Conservation (phyloP, 1,284 basidiomycete genomes). For the Microbotryomycetes sp. region DNA sequence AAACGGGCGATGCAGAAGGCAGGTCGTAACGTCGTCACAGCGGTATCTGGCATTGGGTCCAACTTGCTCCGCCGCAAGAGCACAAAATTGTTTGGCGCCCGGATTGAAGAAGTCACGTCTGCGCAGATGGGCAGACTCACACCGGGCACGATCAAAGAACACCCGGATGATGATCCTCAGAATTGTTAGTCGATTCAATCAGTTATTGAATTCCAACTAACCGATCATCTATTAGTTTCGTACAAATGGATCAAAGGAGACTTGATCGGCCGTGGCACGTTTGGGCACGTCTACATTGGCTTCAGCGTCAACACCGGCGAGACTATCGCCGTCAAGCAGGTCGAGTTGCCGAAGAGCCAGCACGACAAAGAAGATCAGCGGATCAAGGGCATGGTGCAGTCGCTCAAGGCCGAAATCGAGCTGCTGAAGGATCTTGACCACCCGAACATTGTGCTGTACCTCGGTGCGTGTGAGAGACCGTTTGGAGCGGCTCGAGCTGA, state of each 20-base stretch:
- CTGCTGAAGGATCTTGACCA: slow-evolving; percentile 94
- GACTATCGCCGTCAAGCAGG: slow-evolving; percentile 99
- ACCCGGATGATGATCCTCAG: slow-evolving; percentile 36
- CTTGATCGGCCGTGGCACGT: slow-evolving; percentile 93
- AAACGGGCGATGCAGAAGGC: slow-evolving; percentile 38
- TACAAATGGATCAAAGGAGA: slow-evolving; percentile 99
- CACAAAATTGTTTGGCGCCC: slow-evolving; percentile 93
- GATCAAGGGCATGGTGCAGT: slow-evolving; percentile 79
- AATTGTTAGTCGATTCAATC: slow-evolving; percentile 32
- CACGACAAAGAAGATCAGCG: slow-evolving; percentile 82
- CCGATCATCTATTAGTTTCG: slow-evolving; percentile 53
- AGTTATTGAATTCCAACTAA: background rate
- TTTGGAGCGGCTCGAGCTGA: background rate
- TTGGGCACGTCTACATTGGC: slow-evolving; percentile 90
- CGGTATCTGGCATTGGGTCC: slow-evolving; percentile 34
- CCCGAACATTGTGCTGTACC: slow-evolving; percentile 92
- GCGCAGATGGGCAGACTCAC: slow-evolving; percentile 42
- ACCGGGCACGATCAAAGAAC: slow-evolving; percentile 37
- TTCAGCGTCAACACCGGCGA: slow-evolving; percentile 97
- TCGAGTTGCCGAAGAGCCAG: slow-evolving; percentile 83
- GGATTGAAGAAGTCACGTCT: slow-evolving; percentile 84
- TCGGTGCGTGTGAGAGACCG: slow-evolving; percentile 50
- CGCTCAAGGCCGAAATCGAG: slow-evolving; percentile 88
- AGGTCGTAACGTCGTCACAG: slow-evolving; percentile 47
- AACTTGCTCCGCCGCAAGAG: slow-evolving; percentile 64